Base-by-base conservation (phyloP, 805 yeast genomes). In the Aciculoconidium aculeatum region DNA sequence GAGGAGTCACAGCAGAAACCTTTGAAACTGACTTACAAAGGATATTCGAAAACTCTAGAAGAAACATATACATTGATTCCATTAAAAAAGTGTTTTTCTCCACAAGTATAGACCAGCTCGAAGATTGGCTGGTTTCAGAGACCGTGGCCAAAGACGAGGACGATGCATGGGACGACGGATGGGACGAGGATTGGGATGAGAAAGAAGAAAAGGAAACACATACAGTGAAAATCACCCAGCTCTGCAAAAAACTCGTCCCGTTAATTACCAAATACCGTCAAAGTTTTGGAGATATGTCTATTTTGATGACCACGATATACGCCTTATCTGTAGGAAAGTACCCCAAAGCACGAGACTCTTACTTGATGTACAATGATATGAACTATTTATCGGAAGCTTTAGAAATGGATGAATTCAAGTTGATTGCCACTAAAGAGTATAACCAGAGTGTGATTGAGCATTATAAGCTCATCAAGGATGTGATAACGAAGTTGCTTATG, bases 311-410 rank as follows among this genome's bases (percentile, higher is more conserved):
- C 3, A 36, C 63, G 4, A 47, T 60, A 7, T 40, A 51, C 9
- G 47, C 68, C 5, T 37, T 64, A 23, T 45, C 63, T 6, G 37
- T 53, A 9, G 35, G 51, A 5, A 40, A 51, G 6, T 64, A 64
- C 36, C 67, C 68, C 4, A 30, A 49, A 1, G 32, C 51, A 3
- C 36, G 51, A 2, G 35, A 50, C 20, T 61, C 66, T 23, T 61
- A 58, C 25, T 29, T 61, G n/a, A 38, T 59, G 9, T 53, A 42
- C 30, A 62, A 63, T 33, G 70, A 64, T 32, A 43, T 64, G 23
- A 37, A 41, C 17, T 51, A 46, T 15, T 40, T 64, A 4, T 27
- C 41, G 5, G 25, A 37, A 34, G 13, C 22, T 45, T 18, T 34
- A 3, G 13, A 39, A 25, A 11, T 25, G 9, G 33, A 19, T 6